Evolutionary conservation across 75 land plant genomes (phyloP), one percentile per base, ranked within the genome.

Genomic region (Chamaecyparis obtusa): DNA sequence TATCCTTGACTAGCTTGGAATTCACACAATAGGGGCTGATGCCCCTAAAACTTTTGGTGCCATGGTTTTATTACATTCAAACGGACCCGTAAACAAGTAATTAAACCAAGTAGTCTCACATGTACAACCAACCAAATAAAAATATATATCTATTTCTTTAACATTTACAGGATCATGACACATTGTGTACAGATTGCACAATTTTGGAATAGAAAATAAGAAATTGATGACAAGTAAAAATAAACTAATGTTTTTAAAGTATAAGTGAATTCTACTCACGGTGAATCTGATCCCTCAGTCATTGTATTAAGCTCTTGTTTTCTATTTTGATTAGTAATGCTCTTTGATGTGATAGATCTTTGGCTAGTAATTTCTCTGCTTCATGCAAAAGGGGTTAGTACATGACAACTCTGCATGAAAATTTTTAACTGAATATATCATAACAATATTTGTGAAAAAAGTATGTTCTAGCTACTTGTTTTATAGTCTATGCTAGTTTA

Each of bases 311-410:
- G 32, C 46, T 81, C 32, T 30, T 24, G 49, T 44, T 44, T 81
- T n/a, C 32, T 81, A 13, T 3, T 81, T 81, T 46, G 51, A 81
- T 81, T 32, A 27, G 32, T n/a, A 81, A 81, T 81, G 51, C 32
- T 46, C 83, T 81, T 46, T 17, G 83, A 17, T 44, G 83, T 46
- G 11, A 44, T 27, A 81, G 49, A n/a, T 81, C 13, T 81, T 49
- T 46, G n/a, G 83, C 49, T 81, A 7, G 83, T 81, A 41, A 9
- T 81, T 81, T 46, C 83, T 81, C 83, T 81, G 83, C 83, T 81
- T 44, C 11, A 11, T 81, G 51, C 51, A 46, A 81, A 81, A 24
- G 1, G 51, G 49, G 46, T 43, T 37, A 77, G 83, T 41, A 3
- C 41, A 7, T 44, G 9, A 8, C 27, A 44, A 43, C 30, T 44